Evolutionary conservation across 495 filamentous ascomycete species (phyloP).

Genomic region (Cercophora newfieldiana): DNA sequence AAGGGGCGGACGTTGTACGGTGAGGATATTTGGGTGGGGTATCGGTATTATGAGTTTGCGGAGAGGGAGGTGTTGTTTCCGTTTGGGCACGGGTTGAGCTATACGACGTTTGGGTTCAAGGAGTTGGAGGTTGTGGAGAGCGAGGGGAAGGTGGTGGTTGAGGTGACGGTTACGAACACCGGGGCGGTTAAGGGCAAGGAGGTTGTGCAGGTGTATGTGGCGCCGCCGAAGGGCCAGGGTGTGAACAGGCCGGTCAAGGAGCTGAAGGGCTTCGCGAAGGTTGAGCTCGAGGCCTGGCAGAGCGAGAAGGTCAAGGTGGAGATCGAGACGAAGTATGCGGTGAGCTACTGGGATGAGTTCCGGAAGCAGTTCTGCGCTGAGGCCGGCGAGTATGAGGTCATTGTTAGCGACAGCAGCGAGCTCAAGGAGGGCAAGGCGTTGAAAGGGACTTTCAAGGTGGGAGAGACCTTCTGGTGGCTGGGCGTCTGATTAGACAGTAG

Average conservation of each 20-base stretch:
- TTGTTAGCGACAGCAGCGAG: conserved; percentile 55
- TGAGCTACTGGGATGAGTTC: conserved; percentile 71
- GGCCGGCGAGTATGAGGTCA: conserved; percentile 61
- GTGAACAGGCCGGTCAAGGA: conserved; percentile 64
- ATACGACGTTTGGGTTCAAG: conserved; percentile 65
- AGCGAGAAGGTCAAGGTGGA: conserved; percentile 56
- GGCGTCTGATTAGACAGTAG: conserved; percentile 39
- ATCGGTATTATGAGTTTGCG: conserved; percentile 70
- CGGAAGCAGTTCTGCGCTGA: conserved; percentile 66
- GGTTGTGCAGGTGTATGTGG: conserved; percentile 62
- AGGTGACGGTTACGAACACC: conserved; percentile 52
- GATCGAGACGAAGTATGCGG: conserved; percentile 60
- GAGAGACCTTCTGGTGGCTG: conserved; percentile 60
- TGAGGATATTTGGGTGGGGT: conserved; percentile 76
- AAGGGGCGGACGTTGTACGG: conserved; percentile 71
- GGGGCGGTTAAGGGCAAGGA: conserved; percentile 67
- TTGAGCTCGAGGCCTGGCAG: conserved; percentile 63
- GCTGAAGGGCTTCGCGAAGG: conserved; percentile 74
- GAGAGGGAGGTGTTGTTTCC: conserved; percentile 63
- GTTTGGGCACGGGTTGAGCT: conserved; percentile 75
- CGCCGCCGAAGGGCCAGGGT: conserved; percentile 36
- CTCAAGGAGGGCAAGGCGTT: conserved; percentile 40
- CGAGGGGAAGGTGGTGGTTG: conserved; percentile 44
- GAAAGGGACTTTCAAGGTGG: conserved; percentile 49
- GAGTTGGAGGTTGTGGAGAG: conserved; percentile 44